Base-by-base conservation (phyloP, 306 rosid genomes). In the Oxytropis ochrocephala region DNA sequence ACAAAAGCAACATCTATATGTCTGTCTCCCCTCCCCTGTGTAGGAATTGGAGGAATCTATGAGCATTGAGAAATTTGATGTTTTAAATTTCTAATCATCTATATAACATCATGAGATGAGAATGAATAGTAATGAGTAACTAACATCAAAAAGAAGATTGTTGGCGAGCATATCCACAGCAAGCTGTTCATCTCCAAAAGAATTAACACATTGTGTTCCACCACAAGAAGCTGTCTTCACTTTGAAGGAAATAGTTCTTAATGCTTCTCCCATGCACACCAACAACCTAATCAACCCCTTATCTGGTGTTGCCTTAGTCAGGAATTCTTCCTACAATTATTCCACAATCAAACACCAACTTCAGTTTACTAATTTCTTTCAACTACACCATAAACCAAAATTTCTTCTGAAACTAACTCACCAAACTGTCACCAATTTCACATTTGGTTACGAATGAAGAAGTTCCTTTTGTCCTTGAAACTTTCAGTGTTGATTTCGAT, bases 151-250 rank as follows among this genome's bases (percentile, higher is more conserved):
- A 55, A 95, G 94, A 77, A 95, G 95, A 77, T 91, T 76, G 79
- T 95, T 69, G 11, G 99, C 99, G 8, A 95, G 83, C 88, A 95
- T n/a, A 78, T 91, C 99, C 41, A 94, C 99, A 24, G 99, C 99
- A 79, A 91, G 99, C 65, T 95, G 97, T 69, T 95, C 99, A 41
- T 95, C 99, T 39, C 99, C 99, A 63, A 95, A 95, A 80, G 95
- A 48, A 68, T 95, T 95, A 49, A 95, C 96, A 84, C 99, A 95
- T 35, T 96, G 96, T 42, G 99, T 95, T 84, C 97, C 99, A 49
- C 97, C 96, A 67, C 99, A 95, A 35, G 99, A 85, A 72, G 99
- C 99, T 12, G 99, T 95, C 80, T 87, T 95, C 72, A 95, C 99
- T 89, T 95, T 95, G 79, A 84, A 95, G 69, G 95, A 81, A 78